Percentiles rank a stretch among this genome's conserved stretches.
phyloP scores from a whole-genome alignment of 2,329 filamentous ascomycete genomes.

The Tolypocladium tropicale region DNA sequence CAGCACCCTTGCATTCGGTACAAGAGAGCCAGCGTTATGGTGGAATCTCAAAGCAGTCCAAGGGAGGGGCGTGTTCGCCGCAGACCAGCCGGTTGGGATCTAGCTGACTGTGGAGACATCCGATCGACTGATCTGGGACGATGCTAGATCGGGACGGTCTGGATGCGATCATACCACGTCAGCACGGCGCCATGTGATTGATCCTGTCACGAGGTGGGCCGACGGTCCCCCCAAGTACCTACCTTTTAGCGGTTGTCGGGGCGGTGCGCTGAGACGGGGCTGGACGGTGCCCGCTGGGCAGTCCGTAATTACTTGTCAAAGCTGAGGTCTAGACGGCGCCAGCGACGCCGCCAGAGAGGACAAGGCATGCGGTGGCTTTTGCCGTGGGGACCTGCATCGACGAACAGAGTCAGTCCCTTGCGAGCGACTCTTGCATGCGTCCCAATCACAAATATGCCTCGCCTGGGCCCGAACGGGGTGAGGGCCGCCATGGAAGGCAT shows the following conservation, averaged over 20 bases:
- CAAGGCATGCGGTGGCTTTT: neutral
- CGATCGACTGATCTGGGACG: constrained; percentile 4
- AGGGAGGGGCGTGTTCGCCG: neutral
- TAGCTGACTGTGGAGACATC: constrained; percentile 2
- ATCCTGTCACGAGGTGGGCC: neutral
- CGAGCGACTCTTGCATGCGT: neutral
- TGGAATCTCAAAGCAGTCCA: no score
- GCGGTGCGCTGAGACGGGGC: neutral
- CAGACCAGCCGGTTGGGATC: constrained; percentile 1
- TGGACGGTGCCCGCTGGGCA: neutral
- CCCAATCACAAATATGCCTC: neutral
- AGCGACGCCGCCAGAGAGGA: neutral
- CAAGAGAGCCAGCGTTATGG: no score
- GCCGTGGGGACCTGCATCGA: neutral
- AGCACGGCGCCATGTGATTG: constrained; percentile 2
- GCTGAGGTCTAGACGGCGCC: neutral
- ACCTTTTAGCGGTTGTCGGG: neutral
- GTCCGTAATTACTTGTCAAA: no score
- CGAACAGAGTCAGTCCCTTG: neutral
- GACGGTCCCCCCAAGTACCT: neutral
- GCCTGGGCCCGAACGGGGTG: neutral
- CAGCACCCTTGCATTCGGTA: neutral
- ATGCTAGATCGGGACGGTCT: constrained; percentile 2
- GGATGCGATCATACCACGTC: constrained; percentile 3
- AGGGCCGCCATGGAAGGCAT: neutral